Base-by-base conservation (phyloP, 1,139 yeast species). In the Hyphopichia wangnamkhiaoensis region DNA sequence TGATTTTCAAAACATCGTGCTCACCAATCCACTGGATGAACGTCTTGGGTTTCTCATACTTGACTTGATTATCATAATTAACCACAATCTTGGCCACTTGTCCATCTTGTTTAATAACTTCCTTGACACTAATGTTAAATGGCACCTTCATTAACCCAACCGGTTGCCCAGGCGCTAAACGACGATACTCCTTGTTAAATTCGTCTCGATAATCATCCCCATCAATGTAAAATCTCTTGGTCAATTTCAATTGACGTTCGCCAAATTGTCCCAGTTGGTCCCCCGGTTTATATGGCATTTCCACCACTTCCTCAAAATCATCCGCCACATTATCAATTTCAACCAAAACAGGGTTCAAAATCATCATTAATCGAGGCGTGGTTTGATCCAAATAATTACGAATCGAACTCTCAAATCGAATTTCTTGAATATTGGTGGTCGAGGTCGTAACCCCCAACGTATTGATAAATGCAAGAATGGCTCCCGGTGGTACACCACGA, bases 401-500 rank as follows among this genome's bases (percentile, higher is more conserved):
- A 43, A 94, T 82, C 1, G 97, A 83, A 57, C 84, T 80, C 59
- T 94, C 99, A 58, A 94, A 90, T 61, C 98, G 78, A 9, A 80
- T 79, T 18, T 80, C 85, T 71, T 93, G 97, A 59, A 94, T 94
- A 58, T 89, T 90, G 35, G 96, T 84, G 32, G 91, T 85, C 36
- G 91, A 77, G 1, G 98, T 93, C 35, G 98, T 94, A 40, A 94
- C 98, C 54, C 99, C 99, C 51, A 94, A 77, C 34, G 96, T 94
- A 59, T 91, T 89, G 56, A 94, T 87, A 62, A 94, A 94, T 30
- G 90, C 79, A 54, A 94, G 75, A 59, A 94, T 88, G 19, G 98
- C 97, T 27, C 98, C 98, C n/a, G 99, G 98, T 48, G 99, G 98
- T 7, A 94, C 84, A 69, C 99, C 99, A 62, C 99, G 87, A 65